These are phyloP conservation scores for Rostrohypoxylon terebratum DNA, from an alignment of 495 filamentous ascomycete species.

Conservation along the genomic window DNA sequence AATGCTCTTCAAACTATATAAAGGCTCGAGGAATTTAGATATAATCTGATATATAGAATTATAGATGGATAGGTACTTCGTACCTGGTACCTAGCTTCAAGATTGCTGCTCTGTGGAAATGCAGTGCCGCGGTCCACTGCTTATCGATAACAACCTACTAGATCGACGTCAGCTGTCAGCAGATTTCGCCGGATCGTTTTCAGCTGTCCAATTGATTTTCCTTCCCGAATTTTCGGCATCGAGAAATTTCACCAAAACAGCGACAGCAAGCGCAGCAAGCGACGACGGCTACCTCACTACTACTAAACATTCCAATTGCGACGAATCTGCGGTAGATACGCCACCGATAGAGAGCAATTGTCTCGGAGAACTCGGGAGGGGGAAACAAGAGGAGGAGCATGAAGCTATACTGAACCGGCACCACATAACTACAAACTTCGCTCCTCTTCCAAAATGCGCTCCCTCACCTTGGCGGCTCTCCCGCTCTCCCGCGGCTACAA, in stretches of 20 bases:
- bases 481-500: constrained; percentile 20
- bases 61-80: too few relatives aligned
- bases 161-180: background rate
- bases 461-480: constrained; percentile 29
- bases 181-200: constrained; percentile 10
- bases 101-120: too few relatives aligned
- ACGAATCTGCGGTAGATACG: background rate
- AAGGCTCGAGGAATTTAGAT: too few relatives aligned
- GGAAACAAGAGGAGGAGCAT: constrained; percentile 10
- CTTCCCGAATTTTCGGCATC: constrained; percentile 28
- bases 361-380: background rate
- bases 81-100: too few relatives aligned
- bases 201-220: constrained; percentile 22
- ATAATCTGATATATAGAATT: too few relatives aligned
- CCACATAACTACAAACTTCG: background rate
- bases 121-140: background rate
- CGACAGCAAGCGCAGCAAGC: background rate
- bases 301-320: background rate
- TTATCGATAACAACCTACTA: constrained; percentile 13
- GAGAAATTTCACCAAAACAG: constrained; percentile 28
- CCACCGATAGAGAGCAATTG: background rate
- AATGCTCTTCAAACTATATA: too few relatives aligned
- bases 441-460: constrained; percentile 23
- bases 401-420: constrained; percentile 9
- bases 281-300: constrained; percentile 5